Evolutionary conservation across 1,139 yeast genomes (phyloP).

Genomic region (Yamadazyma sp.): DNA sequence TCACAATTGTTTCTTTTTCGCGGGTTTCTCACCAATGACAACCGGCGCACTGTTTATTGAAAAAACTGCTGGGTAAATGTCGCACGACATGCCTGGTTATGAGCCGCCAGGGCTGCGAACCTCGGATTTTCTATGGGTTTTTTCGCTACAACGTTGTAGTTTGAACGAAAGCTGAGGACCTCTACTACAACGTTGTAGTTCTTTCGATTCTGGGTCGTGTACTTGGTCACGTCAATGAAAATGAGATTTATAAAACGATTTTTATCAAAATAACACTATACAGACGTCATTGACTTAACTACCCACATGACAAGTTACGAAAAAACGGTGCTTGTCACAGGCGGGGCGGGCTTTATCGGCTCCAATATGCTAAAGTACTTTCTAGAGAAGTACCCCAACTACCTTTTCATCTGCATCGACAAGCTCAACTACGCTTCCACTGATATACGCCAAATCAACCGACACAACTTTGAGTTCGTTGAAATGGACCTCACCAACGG

Average conservation of each 20-base stretch:
- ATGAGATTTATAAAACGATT: too few relatives aligned
- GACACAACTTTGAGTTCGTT: slow-evolving; percentile 24
- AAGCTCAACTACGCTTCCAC: slow-evolving; percentile 39
- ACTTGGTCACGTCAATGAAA: background rate
- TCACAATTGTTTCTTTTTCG: background rate
- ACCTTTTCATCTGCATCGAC: slow-evolving; percentile 48
- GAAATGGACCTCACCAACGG: slow-evolving; percentile 39
- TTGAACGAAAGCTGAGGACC: background rate
- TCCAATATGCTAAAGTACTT: slow-evolving; percentile 47
- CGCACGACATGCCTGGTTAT: slow-evolving; percentile 1
- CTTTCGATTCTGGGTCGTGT: slow-evolving; percentile 1
- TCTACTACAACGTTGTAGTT: slow-evolving; percentile 4
- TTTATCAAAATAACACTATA: too few relatives aligned
- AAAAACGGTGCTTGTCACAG: slow-evolving; percentile 44
- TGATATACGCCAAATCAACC: slow-evolving; percentile 4
- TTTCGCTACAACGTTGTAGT: slow-evolving; percentile 22
- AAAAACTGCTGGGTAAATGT: background rate
- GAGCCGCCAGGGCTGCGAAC: background rate
- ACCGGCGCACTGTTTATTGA: background rate
- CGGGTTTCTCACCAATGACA: background rate
- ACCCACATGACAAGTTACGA: slow-evolving; percentile 13
- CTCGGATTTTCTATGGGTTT: background rate
- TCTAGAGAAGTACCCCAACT: slow-evolving; percentile 36
- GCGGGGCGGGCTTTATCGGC: slow-evolving; percentile 64
- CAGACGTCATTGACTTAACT: too few relatives aligned